Evolutionary conservation across 2,329 filamentous ascomycete genomes (phyloP).

Genomic region (Colletotrichum aenigma): DNA sequence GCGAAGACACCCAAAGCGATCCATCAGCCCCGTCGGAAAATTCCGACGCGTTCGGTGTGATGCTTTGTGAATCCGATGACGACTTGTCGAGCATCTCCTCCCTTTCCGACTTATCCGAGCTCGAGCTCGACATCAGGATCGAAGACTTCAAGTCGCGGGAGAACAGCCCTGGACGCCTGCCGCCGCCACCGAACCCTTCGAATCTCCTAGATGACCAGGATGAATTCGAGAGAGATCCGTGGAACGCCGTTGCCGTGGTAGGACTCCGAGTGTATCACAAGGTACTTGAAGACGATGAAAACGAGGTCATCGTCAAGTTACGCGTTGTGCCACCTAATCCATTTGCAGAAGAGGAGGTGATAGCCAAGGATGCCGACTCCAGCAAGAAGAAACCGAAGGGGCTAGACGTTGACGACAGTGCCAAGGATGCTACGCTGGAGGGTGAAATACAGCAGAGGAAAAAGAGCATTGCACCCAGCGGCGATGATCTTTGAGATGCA

Average conservation of each 20-base stretch:
- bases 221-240: constrained; percentile 57
- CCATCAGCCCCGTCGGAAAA: neutral
- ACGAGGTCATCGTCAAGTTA: constrained; percentile 40
- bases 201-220: constrained; percentile 48
- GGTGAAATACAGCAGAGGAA: constrained; percentile 36
- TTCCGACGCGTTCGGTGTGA: constrained; percentile 20
- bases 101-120: constrained; percentile 43
- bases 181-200: constrained; percentile 1
- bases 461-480: constrained; percentile 32
- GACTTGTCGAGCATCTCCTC: constrained; percentile 33
- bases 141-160: constrained; percentile 18
- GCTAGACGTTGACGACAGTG: constrained; percentile 50
- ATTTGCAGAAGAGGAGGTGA: constrained; percentile 27
- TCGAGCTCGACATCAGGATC: constrained; percentile 36
- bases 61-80: constrained; percentile 27
- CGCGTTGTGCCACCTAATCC: constrained; percentile 42
- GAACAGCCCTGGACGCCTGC: constrained; percentile 16
- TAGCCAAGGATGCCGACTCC: constrained; percentile 12
- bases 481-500: neutral
- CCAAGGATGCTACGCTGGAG: constrained; percentile 47
- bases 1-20: constrained; percentile 13
- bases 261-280: constrained; percentile 60
- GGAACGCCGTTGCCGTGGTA: constrained; percentile 60
- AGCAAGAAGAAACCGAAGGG: constrained; percentile 32
- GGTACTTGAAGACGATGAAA: constrained; percentile 33